Conservation (phyloP, 257 asterid genomes). For the Gentiana macrophylla region DNA sequence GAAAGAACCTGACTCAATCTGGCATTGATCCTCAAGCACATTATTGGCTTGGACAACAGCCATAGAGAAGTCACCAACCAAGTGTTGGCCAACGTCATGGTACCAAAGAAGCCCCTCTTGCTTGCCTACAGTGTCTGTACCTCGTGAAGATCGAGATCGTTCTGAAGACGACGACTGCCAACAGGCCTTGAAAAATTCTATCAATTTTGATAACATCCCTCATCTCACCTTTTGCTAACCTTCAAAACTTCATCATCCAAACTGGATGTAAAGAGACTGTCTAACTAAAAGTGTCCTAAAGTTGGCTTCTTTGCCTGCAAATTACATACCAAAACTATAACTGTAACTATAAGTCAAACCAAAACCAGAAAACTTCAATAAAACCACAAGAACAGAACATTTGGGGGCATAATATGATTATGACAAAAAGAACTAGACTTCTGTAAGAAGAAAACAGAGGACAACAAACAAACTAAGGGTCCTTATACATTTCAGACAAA, state of each 20-base stretch:
- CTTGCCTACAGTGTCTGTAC: slow-evolving; percentile 36
- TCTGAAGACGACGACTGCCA: slow-evolving; percentile 34
- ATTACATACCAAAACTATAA: neutral
- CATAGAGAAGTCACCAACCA: slow-evolving; percentile 43
- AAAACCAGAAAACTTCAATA: neutral
- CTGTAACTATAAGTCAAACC: slow-evolving; percentile 4
- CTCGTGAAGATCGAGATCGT: slow-evolving; percentile 10
- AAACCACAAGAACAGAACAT: neutral
- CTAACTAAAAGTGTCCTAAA: slow-evolving; percentile 1
- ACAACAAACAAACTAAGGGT: slow-evolving; percentile 7
- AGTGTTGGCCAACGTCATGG: slow-evolving; percentile 35
- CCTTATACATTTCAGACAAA: slow-evolving; percentile 17
- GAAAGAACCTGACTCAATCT: slow-evolving; percentile 41
- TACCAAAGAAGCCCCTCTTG: slow-evolving; percentile 47
- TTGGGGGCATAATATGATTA: neutral
- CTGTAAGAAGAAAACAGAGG: slow-evolving; percentile 3
- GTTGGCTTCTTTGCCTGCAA: slow-evolving; percentile 13
- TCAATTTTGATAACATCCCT: slow-evolving; percentile 53
- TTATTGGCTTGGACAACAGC: slow-evolving; percentile 48
- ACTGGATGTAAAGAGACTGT: slow-evolving; percentile 27
- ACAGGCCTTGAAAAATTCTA: slow-evolving; percentile 38
- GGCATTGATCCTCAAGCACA: slow-evolving; percentile 48
- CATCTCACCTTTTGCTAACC: slow-evolving; percentile 40
- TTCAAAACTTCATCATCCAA: slow-evolving; percentile 36
- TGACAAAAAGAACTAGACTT: neutral